Conservation (phyloP, 2,329 filamentous ascomycete genomes). For the Fusarium gaditjirri region DNA sequence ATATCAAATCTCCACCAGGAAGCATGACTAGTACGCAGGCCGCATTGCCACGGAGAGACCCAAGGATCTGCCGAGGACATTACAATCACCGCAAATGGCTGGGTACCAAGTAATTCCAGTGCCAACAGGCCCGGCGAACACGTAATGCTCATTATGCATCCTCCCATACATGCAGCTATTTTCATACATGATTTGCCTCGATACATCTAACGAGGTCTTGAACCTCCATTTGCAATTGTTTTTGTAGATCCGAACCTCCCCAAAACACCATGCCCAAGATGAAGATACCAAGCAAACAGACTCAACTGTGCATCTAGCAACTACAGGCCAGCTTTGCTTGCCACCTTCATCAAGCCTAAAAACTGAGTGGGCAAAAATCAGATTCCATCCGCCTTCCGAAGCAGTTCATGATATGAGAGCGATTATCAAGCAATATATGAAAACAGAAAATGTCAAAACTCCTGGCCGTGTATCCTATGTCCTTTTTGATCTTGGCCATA, state of each 20-base stretch:
- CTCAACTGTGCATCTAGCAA: not conserved
- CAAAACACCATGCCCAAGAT: conserved; percentile 30
- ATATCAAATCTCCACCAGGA: not conserved
- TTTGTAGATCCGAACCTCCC: conserved; percentile 33
- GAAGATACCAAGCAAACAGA: not conserved
- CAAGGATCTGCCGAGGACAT: not conserved
- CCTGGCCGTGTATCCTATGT: conserved; percentile 47
- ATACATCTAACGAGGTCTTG: conserved; percentile 13
- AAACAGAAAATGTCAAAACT: conserved; percentile 37
- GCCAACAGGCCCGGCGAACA: conserved; percentile 22
- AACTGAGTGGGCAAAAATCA: conserved; percentile 21
- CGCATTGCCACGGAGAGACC: not conserved
- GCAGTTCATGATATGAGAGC: conserved; percentile 20
- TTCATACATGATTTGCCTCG: conserved; percentile 27
- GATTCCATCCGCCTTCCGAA: conserved; percentile 25
- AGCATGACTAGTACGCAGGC: not conserved
- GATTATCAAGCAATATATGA: conserved; percentile 27
- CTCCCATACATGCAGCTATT: conserved; percentile 29
- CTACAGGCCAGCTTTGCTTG: not conserved
- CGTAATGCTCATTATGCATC: conserved; percentile 21
- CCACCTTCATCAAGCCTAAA: conserved; percentile 6
- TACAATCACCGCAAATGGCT: conserved; percentile 1
- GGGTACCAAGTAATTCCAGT: not conserved
- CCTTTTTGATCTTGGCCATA: conserved; percentile 44
- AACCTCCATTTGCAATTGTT: conserved; percentile 21